These are phyloP conservation scores for Ophiocordyceps camponoti-saundersi DNA, from an alignment of 2,329 filamentous ascomycete species.

Conservation along the genomic window DNA sequence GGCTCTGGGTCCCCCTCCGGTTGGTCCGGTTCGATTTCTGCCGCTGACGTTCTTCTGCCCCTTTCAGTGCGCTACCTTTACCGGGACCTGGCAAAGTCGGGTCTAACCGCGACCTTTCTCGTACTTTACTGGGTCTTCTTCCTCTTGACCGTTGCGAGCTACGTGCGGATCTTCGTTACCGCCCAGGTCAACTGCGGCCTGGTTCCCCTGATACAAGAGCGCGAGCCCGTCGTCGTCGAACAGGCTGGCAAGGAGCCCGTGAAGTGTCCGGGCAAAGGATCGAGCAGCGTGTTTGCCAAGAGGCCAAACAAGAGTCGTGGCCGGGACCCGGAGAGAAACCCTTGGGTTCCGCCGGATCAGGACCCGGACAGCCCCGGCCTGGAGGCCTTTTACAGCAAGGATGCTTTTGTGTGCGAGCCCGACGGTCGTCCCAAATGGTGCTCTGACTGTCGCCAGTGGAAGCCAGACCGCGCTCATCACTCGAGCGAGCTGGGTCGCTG, in stretches of 20 bases:
- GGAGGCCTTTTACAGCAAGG: constrained; percentile 63
- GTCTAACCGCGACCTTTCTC: constrained; percentile 51
- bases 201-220: constrained; percentile 38
- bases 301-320: constrained; percentile 1
- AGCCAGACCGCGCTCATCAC: constrained; percentile 76
- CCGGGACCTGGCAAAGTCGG: constrained; percentile 23
- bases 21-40: neutral
- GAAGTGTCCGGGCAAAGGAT: neutral
- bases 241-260: constrained; percentile 2
- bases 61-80: constrained; percentile 51
- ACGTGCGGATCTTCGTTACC: constrained; percentile 52
- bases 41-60: neutral
- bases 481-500: constrained; percentile 69
- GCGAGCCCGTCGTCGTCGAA: constrained; percentile 16
- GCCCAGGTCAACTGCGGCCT: constrained; percentile 59
- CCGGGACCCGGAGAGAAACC: constrained; percentile 10
- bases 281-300: neutral
- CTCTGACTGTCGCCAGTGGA: constrained; percentile 68
- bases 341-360: constrained; percentile 22
- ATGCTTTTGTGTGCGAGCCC: constrained; percentile 68
- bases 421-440: constrained; percentile 84
- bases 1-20: neutral
- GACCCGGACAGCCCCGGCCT: constrained; percentile 49
- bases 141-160: constrained; percentile 46
- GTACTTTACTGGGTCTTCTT: constrained; percentile 59